These are phyloP conservation scores for Stemphylium beticola DNA, from an alignment of 2,329 filamentous ascomycete genomes.

Conservation along the genomic window DNA sequence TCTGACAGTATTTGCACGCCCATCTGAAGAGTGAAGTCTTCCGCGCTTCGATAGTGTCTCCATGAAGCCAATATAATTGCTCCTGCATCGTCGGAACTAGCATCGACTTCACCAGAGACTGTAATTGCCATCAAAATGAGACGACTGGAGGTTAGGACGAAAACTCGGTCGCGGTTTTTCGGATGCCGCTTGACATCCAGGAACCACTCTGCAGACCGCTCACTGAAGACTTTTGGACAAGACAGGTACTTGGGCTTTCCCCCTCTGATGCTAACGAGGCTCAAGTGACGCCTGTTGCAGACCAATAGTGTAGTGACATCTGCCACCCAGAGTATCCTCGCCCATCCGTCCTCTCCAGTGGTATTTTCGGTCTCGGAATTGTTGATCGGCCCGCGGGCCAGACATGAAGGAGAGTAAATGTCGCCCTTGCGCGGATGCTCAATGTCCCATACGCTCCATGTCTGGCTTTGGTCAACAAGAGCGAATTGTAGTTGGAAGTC, in stretches of 20 bases:
- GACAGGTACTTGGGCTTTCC: conserved; percentile 25
- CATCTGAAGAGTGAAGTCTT: conserved; percentile 59
- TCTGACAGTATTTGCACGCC: conserved; percentile 33
- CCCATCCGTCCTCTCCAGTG: conserved; percentile 56
- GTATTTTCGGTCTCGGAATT: not conserved
- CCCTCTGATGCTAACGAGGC: conserved; percentile 44
- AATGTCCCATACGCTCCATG: conserved; percentile 73
- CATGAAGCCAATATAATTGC: conserved; percentile 54
- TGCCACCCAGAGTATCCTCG: conserved; percentile 56
- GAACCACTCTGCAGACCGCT: conserved; percentile 55
- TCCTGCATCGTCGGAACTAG: conserved; percentile 29
- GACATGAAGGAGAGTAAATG: conserved; percentile 44
- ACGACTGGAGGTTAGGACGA: conserved; percentile 63
- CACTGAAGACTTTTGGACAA: conserved; percentile 33
- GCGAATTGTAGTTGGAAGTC: conserved; percentile 66
- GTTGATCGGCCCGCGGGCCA: conserved; percentile 34
- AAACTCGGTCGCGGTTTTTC: conserved; percentile 56
- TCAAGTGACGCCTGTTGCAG: conserved; percentile 54
- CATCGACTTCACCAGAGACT: conserved; percentile 32
- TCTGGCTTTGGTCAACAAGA: conserved; percentile 68
- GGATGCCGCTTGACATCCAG: conserved; percentile 63
- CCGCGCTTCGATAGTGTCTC: conserved; percentile 60
- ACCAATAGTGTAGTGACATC: conserved; percentile 59
- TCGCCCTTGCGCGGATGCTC: conserved; percentile 27
- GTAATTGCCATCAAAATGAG: conserved; percentile 59